Evolutionary conservation across 352 stramenopile species (phyloP).

Genomic region (Phytophthora cryptogea): DNA sequence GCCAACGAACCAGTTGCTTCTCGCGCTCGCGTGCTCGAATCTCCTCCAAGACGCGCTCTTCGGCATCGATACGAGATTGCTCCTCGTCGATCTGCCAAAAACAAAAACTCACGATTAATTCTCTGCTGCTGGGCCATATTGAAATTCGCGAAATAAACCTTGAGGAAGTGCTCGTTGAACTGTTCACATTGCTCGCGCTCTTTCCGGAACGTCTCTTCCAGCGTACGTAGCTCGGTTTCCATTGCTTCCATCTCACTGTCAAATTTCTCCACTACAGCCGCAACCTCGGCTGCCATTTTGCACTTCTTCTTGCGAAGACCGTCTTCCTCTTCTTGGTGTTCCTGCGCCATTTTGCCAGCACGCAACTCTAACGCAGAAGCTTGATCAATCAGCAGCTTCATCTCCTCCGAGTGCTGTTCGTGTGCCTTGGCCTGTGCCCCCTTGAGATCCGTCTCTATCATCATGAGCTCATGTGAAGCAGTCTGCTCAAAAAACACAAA

Average conservation of each 20-base stretch:
- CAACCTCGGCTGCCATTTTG: constrained; percentile 78
- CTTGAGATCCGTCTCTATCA: constrained; percentile 80
- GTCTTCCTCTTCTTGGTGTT: constrained; percentile 86
- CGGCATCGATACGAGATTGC: constrained; percentile 80
- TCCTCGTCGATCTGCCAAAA: constrained; percentile 76
- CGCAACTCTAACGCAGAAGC: constrained; percentile 55
- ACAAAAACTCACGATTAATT: neutral
- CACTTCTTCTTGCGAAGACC: constrained; percentile 80
- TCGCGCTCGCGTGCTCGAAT: constrained; percentile 72
- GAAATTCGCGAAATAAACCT: constrained; percentile 32
- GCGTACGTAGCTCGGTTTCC: constrained; percentile 50
- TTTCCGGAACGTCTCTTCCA: constrained; percentile 47
- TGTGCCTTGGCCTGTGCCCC: constrained; percentile 73
- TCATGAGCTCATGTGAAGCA: constrained; percentile 69
- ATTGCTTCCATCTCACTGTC: constrained; percentile 75
- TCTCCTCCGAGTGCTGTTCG: constrained; percentile 80
- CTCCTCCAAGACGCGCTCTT: constrained; percentile 75
- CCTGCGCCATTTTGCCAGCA: constrained; percentile 70
- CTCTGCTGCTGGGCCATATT: too few relatives aligned
- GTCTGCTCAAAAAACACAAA: constrained; percentile 32
- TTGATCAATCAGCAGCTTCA: constrained; percentile 69
- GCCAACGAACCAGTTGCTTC: constrained; percentile 64
- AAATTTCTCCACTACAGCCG: constrained; percentile 75
- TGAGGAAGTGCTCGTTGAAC: constrained; percentile 86
- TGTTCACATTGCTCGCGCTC: constrained; percentile 67